Percentiles rank a stretch among this genome's conserved stretches.
These are phyloP conservation scores for Clohesyomyces aquaticus DNA, from an alignment of 495 filamentous ascomycete genomes.

Conservation along the genomic window DNA sequence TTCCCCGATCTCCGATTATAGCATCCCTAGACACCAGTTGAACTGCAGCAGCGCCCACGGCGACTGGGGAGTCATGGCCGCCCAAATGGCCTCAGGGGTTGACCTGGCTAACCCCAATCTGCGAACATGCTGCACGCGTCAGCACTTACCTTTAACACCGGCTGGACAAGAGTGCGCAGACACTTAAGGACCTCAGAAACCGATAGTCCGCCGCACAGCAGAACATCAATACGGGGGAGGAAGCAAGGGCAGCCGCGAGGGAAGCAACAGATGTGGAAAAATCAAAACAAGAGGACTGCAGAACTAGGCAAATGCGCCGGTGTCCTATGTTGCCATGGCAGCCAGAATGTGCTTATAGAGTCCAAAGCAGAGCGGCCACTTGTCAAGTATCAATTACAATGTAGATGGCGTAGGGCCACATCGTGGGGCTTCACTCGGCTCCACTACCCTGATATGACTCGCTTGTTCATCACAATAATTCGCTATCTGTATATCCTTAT, in stretches of 20 bases:
- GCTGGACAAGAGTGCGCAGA: neutral
- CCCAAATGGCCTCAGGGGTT: neutral
- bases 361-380: neutral
- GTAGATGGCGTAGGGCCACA: neutral
- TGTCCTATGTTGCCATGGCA: too few relatives aligned
- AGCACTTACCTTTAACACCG: neutral
- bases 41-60: too few relatives aligned
- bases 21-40: neutral
- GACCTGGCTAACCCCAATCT: neutral
- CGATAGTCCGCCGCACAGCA: too few relatives aligned
- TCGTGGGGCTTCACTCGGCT: neutral
- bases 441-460: constrained; percentile 1
- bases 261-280: too few relatives aligned
- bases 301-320: too few relatives aligned
- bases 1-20: constrained; percentile 18
- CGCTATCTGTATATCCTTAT: constrained; percentile 7
- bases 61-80: neutral
- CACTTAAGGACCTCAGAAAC: too few relatives aligned
- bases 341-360: too few relatives aligned
- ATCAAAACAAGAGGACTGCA: too few relatives aligned
- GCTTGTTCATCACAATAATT: constrained; percentile 16
- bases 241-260: too few relatives aligned
- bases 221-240: too few relatives aligned
- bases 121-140: neutral
- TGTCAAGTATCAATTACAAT: neutral